A percentile compares a stretch with the other conserved stretches of the same genome.
Evolutionary conservation across 2,329 filamentous ascomycete genomes (phyloP).

Genomic region (Pyricularia pennisetigena): DNA sequence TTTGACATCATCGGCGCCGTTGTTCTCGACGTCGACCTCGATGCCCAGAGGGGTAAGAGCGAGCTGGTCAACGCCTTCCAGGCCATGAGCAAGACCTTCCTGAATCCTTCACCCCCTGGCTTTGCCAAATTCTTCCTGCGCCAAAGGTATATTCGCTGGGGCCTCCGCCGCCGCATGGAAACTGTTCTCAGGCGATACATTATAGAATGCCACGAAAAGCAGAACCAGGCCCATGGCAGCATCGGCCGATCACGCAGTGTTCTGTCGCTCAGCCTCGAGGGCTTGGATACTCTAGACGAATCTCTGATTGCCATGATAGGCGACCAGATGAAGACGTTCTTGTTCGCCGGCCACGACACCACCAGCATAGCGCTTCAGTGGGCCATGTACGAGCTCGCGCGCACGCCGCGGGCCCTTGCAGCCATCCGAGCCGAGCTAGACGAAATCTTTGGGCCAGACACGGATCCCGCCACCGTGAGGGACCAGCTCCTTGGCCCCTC

Average conservation of each 20-base stretch:
- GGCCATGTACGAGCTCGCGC: slow-evolving; percentile 25
- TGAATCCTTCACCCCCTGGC: not conserved
- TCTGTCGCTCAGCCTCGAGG: slow-evolving; percentile 22
- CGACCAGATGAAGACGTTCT: slow-evolving; percentile 26
- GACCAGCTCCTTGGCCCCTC: slow-evolving; percentile 14
- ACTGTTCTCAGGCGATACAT: not conserved
- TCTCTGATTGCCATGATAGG: slow-evolving; percentile 19
- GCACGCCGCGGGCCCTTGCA: slow-evolving; percentile 17
- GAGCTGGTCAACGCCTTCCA: slow-evolving; percentile 1
- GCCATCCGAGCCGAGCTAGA: slow-evolving; percentile 25
- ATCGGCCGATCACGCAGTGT: slow-evolving; percentile 16
- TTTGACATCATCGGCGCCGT: slow-evolving; percentile 29
- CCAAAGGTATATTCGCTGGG: not conserved
- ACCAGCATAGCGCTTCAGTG: slow-evolving; percentile 25
- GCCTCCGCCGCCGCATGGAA: not conserved
- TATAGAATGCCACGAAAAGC: slow-evolving; percentile 8
- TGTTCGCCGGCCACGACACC: slow-evolving; percentile 30
- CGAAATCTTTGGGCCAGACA: slow-evolving; percentile 21
- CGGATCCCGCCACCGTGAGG: slow-evolving; percentile 12
- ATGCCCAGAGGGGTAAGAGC: slow-evolving; percentile 18
- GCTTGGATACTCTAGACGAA: slow-evolving; percentile 15
- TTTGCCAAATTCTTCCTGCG: not conserved
- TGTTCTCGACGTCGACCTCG: slow-evolving; percentile 22
- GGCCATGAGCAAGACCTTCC: not conserved
- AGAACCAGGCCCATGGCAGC: not conserved